Percentiles rank a stretch among this genome's conserved stretches.
phyloP scores from a whole-genome alignment of 2,329 filamentous ascomycete species.

The Colletotrichum nymphaeae region DNA sequence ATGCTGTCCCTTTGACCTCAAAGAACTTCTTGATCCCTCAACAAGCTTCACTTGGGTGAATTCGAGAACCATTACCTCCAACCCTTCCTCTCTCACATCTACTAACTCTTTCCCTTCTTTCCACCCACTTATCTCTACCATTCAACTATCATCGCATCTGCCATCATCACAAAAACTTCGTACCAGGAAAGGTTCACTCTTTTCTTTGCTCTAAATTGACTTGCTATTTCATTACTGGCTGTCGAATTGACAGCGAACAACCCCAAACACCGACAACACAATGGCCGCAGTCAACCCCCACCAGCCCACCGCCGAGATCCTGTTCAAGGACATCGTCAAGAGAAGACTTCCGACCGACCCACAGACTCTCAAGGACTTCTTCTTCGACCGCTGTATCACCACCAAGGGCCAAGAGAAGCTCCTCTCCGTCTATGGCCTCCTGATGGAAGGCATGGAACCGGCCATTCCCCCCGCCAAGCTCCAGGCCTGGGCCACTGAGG shows the following conservation, averaged over 20 bases:
- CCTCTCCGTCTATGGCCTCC: not conserved
- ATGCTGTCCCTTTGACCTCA: too few relatives aligned
- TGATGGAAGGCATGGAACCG: not conserved
- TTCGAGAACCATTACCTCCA: not conserved
- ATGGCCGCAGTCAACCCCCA: not conserved
- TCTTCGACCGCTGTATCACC: conserved; percentile 4
- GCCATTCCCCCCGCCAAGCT: not conserved
- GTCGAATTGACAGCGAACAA: not conserved
- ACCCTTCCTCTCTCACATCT: not conserved
- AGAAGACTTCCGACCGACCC: not conserved
- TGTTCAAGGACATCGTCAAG: not conserved
- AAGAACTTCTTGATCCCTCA: too few relatives aligned
- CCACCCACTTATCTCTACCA: not conserved
- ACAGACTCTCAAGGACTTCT: conserved; percentile 3
- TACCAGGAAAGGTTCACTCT: not conserved
- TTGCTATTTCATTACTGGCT: not conserved
- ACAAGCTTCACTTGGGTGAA: not conserved
- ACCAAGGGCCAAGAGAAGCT: not conserved
- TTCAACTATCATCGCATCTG: not conserved
- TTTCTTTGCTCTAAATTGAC: rapidly evolving
- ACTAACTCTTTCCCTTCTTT: not conserved
- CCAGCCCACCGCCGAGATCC: not conserved
- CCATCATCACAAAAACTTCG: not conserved
- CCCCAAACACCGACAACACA: not conserved
- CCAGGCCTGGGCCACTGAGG: not conserved